phyloP scores from a whole-genome alignment of 306 rosid species.

The Pyrus communis region DNA sequence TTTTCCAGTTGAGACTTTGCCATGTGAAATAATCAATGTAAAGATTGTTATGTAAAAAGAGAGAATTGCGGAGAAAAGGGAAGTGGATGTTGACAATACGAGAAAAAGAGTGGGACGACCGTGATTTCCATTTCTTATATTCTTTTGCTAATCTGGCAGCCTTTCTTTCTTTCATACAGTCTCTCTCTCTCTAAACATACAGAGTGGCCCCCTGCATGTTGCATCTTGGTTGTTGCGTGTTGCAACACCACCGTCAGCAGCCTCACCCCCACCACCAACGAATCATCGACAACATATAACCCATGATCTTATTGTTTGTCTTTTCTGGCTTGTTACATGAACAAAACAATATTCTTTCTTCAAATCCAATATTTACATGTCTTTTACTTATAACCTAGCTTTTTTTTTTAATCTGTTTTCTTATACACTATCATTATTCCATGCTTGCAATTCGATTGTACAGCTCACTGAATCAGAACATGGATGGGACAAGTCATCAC shows the following conservation, averaged over 20 bases:
- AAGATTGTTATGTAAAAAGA: conserved; percentile 12
- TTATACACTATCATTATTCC: neutral
- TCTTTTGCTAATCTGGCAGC: conserved; percentile 83
- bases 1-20: neutral
- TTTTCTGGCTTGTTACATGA: neutral
- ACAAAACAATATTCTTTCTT: neutral
- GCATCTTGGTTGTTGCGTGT: conserved; percentile 20
- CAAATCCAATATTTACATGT: neutral
- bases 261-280: conserved; percentile 17
- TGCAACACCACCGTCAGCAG: conserved; percentile 11
- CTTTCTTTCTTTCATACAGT: conserved; percentile 12
- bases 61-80: conserved; percentile 75
- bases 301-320: conserved; percentile 17
- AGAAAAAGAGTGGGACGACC: conserved; percentile 60
- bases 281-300: conserved; percentile 15
- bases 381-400: neutral
- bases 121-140: conserved; percentile 81
- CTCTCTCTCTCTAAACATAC: conserved; percentile 4
- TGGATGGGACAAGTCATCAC: neutral
- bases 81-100: conserved; percentile 60
- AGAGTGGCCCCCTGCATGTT: conserved; percentile 34
- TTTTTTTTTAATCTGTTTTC: neutral
- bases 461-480: neutral
- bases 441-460: neutral
- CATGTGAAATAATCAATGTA: neutral